Evolutionary conservation across 257 asterid species (phyloP).

Genomic region (Mentha longifolia): DNA sequence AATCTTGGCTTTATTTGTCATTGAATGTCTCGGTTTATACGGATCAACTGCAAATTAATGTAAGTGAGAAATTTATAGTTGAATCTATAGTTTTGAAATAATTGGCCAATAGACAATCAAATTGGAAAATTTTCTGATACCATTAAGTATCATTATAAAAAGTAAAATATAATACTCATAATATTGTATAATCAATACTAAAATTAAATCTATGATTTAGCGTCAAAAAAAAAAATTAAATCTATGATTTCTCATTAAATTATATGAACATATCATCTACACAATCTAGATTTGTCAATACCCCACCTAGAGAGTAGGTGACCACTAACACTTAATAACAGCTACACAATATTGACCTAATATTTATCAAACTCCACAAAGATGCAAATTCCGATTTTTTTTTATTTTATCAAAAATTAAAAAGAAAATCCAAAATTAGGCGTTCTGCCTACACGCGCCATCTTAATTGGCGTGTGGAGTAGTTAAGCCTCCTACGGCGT

Average conservation of each 20-base stretch:
- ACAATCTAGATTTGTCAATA: background rate
- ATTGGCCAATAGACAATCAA: background rate
- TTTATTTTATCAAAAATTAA: background rate
- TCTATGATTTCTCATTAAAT: too few species aligned
- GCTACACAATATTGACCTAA: slow-evolving; percentile 23
- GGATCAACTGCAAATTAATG: background rate
- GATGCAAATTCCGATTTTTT: background rate
- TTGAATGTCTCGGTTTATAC: too few species aligned
- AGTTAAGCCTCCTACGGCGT: slow-evolving; percentile 35
- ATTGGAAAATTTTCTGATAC: background rate
- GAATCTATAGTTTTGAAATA: background rate
- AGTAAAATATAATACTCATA: too few species aligned
- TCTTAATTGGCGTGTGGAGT: slow-evolving; percentile 44
- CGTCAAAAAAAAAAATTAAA: too few species aligned
- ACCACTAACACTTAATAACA: background rate
- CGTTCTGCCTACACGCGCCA: slow-evolving; percentile 39
- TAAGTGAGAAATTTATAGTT: background rate
- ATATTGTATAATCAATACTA: background rate
- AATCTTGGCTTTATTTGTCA: too few species aligned
- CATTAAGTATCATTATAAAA: too few species aligned
- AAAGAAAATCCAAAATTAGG: slow-evolving; percentile 16
- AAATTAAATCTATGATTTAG: background rate
- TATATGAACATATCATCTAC: too few species aligned
- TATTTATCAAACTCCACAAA: background rate
- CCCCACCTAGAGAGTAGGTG: background rate